phyloP scores from a whole-genome alignment of 2,329 filamentous ascomycete genomes.

The Lasiodiplodia gonubiensis region DNA sequence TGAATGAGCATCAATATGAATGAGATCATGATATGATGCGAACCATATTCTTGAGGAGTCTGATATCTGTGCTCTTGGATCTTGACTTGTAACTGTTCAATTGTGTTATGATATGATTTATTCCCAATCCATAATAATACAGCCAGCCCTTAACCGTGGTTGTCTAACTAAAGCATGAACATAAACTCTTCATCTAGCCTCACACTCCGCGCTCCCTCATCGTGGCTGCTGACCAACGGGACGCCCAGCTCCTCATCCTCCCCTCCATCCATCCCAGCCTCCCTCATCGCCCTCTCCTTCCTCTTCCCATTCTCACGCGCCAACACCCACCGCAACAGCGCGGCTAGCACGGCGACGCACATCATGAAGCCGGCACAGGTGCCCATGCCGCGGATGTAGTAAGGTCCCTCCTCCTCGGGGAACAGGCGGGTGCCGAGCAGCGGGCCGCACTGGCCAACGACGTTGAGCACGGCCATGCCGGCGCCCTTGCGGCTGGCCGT shows the following conservation, averaged over 20 bases:
- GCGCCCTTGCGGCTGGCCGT: slow-evolving; percentile 72
- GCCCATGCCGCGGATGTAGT: slow-evolving; percentile 57
- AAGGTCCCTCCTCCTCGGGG: slow-evolving; percentile 56
- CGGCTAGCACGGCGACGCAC: slow-evolving; percentile 51
- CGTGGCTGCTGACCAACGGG: slow-evolving; percentile 9
- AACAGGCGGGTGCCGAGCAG: slow-evolving; percentile 62
- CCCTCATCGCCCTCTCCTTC: slow-evolving; percentile 2
- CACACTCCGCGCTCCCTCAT: not conserved
- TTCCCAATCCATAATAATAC: not conserved
- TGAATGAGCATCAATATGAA: not conserved
- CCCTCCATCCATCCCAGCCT: not conserved
- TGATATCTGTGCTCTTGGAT: not conserved
- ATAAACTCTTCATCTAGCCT: not conserved
- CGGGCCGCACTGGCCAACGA: slow-evolving; percentile 81
- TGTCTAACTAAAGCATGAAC: slow-evolving; percentile 3
- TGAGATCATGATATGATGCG: slow-evolving; percentile 16
- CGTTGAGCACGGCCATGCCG: slow-evolving; percentile 79
- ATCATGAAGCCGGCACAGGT: slow-evolving; percentile 59
- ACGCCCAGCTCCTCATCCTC: slow-evolving; percentile 1
- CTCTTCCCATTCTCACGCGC: slow-evolving; percentile 39
- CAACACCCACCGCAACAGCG: slow-evolving; percentile 50
- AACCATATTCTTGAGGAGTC: not conserved
- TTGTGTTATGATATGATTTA: no score
- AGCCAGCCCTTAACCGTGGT: not conserved
- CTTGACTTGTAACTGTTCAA: no score